Evolutionary conservation across 768 basidiomycete genomes (phyloP), one percentile per base, ranked within the genome.

Genomic region (Lentinula boryana): DNA sequence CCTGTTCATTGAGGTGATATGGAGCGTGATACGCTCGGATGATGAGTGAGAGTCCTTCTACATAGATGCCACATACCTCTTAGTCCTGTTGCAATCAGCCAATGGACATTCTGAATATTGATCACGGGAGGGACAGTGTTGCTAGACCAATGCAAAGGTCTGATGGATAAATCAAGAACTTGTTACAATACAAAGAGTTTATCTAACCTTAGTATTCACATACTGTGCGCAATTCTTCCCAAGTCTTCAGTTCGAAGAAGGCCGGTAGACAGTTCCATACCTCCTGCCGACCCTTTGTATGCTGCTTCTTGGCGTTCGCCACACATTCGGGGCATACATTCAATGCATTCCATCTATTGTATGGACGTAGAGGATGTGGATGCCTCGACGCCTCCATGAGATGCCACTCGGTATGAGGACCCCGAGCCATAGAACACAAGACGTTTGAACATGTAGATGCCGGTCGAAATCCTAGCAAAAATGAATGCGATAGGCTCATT

Each of bases 351-450:
- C 67, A 68, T 27, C 60, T 60, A 16, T 33, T 53, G 15, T 56
- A 68, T 41, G 44, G 57, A 46, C 63, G 60, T 40, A 70, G 58
- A 16, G 69, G 69, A 35, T 67, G 35, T 64, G 78, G 69, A 33
- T 72, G 54, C 51, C 70, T 71, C 36, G 68, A 69, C 50, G 73
- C 69, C 62, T 76, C 75, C 9, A 78, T 55, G n/a, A 74, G 63
- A 54, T 75, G 75, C 79, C 79, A 80, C 63, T 80, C 77, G 4
- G 74, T 71, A 64, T 75, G 73, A 5, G 78, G 77, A 0, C 77
- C 73, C 10, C 74, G 64, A 9, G 76, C 71, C 33, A 71, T 63
- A 1, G 68, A 68, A 51, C 78, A 79, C 35, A 72, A 61, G 23
- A 71, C 62, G 13, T 68, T 67, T 16, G 61, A 51, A 55, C 77